Conservation (phyloP, 1,284 basidiomycete genomes). For the Sanguinoderma infundibulare region DNA sequence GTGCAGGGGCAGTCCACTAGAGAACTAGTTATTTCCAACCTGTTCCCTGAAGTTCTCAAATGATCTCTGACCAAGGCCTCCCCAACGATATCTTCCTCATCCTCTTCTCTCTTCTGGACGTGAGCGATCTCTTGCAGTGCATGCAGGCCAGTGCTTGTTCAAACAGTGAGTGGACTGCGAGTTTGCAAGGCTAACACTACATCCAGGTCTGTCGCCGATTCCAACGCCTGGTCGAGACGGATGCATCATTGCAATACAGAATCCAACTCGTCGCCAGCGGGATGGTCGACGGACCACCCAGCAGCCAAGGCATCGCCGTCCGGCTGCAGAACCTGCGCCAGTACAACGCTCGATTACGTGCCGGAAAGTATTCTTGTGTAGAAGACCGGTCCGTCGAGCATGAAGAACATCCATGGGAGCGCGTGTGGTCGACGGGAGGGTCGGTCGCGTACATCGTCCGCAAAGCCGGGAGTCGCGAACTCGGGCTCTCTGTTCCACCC, state of each 20-base stretch:
- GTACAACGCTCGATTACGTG: neutral
- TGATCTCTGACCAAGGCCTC: no score
- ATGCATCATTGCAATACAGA: neutral
- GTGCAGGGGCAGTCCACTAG: no score
- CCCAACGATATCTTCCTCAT: neutral
- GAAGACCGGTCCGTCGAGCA: neutral
- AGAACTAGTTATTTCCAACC: no score
- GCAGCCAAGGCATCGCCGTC: neutral
- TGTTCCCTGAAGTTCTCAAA: neutral
- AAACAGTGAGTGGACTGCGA: no score
- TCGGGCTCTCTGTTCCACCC: neutral
- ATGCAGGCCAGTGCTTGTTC: neutral
- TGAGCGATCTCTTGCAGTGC: neutral
- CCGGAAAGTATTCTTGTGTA: neutral
- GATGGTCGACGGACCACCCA: neutral
- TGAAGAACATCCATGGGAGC: neutral
- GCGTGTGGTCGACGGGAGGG: neutral
- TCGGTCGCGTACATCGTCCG: neutral
- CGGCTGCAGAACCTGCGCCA: neutral
- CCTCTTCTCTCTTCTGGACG: neutral
- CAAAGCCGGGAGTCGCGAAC: neutral
- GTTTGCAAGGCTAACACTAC: neutral
- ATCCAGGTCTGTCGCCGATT: neutral
- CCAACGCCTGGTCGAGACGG: neutral
- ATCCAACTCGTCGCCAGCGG: neutral